Base-by-base conservation (phyloP, 2,329 filamentous ascomycete species). In the Pseudocercospora fijiensis region DNA sequence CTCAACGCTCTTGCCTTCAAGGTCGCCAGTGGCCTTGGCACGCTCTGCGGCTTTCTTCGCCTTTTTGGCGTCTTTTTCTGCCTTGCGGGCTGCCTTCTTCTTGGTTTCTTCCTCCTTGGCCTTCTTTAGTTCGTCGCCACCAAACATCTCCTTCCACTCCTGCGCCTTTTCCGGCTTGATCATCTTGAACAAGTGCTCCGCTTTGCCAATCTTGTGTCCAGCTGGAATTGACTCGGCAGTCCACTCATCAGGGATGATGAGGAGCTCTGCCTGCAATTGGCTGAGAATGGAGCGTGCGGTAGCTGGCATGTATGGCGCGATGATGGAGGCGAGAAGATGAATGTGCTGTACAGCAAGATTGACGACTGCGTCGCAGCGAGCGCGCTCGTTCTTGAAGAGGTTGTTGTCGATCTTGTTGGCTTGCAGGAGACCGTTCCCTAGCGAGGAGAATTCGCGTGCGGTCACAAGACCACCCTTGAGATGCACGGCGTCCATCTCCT, bases 251-350 rank as follows among this genome's bases (percentile, higher is more conserved):
- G 75, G 75, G 47, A 77, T 77, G 69, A 73, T 76, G 45, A 77
- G 71, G 0, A 76, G 69, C 4, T 73, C 85, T 1, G 77, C 75
- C 67, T 82, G 74, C 27, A 98, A 85, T 80, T 97, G 94, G 67
- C 85, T 78, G 68, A 91, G 85, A 70, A 97, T 96, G 30, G 86
- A 86, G 64, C 84, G 84, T 3, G 90, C 83, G 8, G 90, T 93
- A n/a, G 84, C 84, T 45, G 92, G 92, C 83, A 97, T 91, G 79
- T 94, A 97, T 0, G 93, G 93, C 58, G 87, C 86, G 62, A 93
- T 85, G 49, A 96, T 80, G 60, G 86, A 88, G 22, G 92, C 90
- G 55, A 96, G 84, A 30, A 97, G 87, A 74, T 94, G 87, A 60
- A 94, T 87, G 68, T 93, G 86, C 79, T 96, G 96, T 65, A 96